Percentiles rank a stretch among this genome's conserved stretches.
phyloP scores from a whole-genome alignment of 345 rosid species.

The Acer yangbiense region DNA sequence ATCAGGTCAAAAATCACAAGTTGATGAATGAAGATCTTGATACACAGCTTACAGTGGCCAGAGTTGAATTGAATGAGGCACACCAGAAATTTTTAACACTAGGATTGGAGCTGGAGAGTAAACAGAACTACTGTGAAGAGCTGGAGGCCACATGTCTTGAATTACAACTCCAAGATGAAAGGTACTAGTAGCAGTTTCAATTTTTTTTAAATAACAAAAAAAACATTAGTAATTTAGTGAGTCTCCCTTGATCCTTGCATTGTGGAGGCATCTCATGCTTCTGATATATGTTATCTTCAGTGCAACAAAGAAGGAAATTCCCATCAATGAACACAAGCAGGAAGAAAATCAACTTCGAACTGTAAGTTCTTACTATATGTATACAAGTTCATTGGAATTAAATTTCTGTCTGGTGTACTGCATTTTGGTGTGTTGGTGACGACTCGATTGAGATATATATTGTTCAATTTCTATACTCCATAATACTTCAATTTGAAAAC shows the following conservation, averaged over 20 bases:
- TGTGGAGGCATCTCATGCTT: slow-evolving; percentile 20
- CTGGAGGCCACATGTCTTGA: slow-evolving; percentile 50
- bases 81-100: slow-evolving; percentile 33
- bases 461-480: neutral
- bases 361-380: slow-evolving; percentile 48
- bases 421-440: neutral
- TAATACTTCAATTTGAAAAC: neutral
- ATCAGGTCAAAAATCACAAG: slow-evolving; percentile 42
- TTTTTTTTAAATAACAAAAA: neutral
- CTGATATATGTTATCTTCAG: slow-evolving; percentile 46
- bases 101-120: slow-evolving; percentile 50
- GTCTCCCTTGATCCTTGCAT: slow-evolving; percentile 8
- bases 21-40: slow-evolving; percentile 38
- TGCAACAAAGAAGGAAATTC: slow-evolving; percentile 36
- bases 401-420: neutral
- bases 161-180: slow-evolving; percentile 48
- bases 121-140: slow-evolving; percentile 45
- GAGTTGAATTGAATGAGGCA: slow-evolving; percentile 40
- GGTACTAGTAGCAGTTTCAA: slow-evolving; percentile 33
- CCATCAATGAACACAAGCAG: slow-evolving; percentile 34
- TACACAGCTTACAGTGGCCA: slow-evolving; percentile 36
- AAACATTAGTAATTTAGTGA: neutral
- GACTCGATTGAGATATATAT: neutral
- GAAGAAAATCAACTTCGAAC: slow-evolving; percentile 57
- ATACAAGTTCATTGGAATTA: neutral